Evolutionary conservation across 371 early-diverging fungal genomes (phyloP), one percentile per base, ranked within the genome.

Genomic region (Mucor circinelloides): DNA sequence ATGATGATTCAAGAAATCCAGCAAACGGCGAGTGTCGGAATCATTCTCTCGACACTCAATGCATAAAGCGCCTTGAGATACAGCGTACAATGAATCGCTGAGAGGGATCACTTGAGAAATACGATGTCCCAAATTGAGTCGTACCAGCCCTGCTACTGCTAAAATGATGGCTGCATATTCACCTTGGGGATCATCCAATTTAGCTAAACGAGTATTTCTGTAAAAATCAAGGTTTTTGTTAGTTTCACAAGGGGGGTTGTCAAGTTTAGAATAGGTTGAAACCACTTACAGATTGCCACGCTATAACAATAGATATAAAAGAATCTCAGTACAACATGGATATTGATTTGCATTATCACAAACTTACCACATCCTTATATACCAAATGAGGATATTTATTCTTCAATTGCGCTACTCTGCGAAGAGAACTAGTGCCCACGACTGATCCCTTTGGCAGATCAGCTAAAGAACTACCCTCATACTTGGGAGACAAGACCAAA

Each of bases 1-100:
- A 38, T 66, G 32, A 70, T 97, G 91, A 44, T 91, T 86, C 28
- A 97, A 80, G 2, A 72, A 65, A 10, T 70, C 67, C 28, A 96
- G 73, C 30, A 94, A 31, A 5, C 66, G 69, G 12, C 73, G 60
- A 1, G 77, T 81, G 7, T 74, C 63, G 2, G 55, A 44, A 71
- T 97, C 98, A 54, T 89, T 87, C 21, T 58, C 76, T 34, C 96
- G 85, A 65, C 92, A 91, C 73, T 98, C 97, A 25, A 98, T 77
- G 21, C 87, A 97, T 57, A 98, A 77, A 0, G 97, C 95, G 63
- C 97, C 97, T 83, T 98, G 97, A 5, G 97, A 96, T 15, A 97
- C 98, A 17, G 98, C 98, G 71, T 97, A 90, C 10, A 94, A 79
- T 60, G 92, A 90, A 32, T 80, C 77, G 2, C 67, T 76, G 17